Evolutionary conservation across 108 stramenopile genomes (phyloP).

Genomic region (Epipyxis sp.): DNA sequence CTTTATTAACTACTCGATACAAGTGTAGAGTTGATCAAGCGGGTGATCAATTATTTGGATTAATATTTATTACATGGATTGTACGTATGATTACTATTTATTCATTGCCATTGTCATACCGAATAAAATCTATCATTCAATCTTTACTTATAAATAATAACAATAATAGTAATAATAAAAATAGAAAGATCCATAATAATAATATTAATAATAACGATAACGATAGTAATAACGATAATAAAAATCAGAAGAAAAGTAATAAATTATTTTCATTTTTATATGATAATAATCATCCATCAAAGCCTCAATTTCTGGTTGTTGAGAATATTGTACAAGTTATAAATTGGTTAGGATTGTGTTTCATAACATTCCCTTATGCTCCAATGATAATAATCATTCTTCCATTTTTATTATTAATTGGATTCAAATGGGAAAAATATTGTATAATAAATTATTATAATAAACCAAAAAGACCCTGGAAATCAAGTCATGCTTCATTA

Average conservation of each 20-base stretch:
- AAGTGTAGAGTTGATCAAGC: slow-evolving; percentile 10
- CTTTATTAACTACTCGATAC: not conserved
- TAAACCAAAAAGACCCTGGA: not conserved
- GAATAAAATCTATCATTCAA: not conserved
- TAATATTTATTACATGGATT: not conserved
- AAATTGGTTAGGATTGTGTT: not conserved
- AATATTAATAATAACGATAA: too few relatives aligned
- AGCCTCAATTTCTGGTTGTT: slow-evolving; percentile 6
- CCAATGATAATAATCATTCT: not conserved
- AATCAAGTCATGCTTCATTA: not conserved
- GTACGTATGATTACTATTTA: not conserved
- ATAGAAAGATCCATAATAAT: too few relatives aligned
- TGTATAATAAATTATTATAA: not conserved
- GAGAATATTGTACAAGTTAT: not conserved
- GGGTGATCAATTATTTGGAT: not conserved
- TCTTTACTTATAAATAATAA: too few relatives aligned
- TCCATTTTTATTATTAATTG: not conserved
- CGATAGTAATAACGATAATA: too few relatives aligned
- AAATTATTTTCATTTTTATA: too few relatives aligned
- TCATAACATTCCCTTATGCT: not conserved
- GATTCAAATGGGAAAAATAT: slow-evolving; percentile 14
- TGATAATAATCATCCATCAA: too few relatives aligned
- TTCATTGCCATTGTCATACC: not conserved
- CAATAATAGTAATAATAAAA: too few relatives aligned
- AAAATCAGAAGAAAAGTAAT: too few relatives aligned